These are phyloP conservation scores for Pholiota conissans DNA, from an alignment of 768 basidiomycete genomes.

Conservation along the genomic window DNA sequence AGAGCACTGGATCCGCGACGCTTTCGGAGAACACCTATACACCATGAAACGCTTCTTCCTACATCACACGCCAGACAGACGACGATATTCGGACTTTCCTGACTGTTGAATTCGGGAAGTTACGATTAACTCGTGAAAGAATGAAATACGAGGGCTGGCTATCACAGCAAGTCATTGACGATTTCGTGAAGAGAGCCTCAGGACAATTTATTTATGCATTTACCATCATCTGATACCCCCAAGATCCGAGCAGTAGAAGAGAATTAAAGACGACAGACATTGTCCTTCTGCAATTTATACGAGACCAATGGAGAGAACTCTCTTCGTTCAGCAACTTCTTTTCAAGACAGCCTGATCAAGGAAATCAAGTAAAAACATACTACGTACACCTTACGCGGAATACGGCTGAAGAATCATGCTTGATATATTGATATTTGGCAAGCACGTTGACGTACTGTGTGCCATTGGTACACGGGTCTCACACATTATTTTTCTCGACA, in stretches of 20 bases:
- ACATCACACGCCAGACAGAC: not conserved
- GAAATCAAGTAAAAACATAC: not conserved
- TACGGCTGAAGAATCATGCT: not conserved
- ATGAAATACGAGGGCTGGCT: slow-evolving; percentile 6
- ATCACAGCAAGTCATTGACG: not conserved
- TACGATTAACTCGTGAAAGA: not conserved
- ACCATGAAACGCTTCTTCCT: not conserved
- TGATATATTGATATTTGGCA: not conserved
- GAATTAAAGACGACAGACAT: not conserved
- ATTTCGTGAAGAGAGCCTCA: slow-evolving; percentile 4
- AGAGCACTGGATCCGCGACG: not conserved
- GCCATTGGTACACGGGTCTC: too few relatives aligned
- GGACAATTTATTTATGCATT: slow-evolving; percentile 17
- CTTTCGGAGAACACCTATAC: not conserved
- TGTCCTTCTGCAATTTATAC: not conserved
- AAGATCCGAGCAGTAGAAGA: not conserved
- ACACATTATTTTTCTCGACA: not conserved
- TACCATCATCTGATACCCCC: slow-evolving; percentile 7
- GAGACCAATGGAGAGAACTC: not conserved
- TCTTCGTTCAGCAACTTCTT: not conserved
- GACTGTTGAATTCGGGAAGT: not conserved
- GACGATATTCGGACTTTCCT: not conserved
- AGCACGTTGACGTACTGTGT: not conserved
- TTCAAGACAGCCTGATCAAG: not conserved
- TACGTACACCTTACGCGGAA: not conserved